These are phyloP conservation scores for Haematococcus lacustris DNA, from an alignment of 139 green algal species.

Conservation along the genomic window DNA sequence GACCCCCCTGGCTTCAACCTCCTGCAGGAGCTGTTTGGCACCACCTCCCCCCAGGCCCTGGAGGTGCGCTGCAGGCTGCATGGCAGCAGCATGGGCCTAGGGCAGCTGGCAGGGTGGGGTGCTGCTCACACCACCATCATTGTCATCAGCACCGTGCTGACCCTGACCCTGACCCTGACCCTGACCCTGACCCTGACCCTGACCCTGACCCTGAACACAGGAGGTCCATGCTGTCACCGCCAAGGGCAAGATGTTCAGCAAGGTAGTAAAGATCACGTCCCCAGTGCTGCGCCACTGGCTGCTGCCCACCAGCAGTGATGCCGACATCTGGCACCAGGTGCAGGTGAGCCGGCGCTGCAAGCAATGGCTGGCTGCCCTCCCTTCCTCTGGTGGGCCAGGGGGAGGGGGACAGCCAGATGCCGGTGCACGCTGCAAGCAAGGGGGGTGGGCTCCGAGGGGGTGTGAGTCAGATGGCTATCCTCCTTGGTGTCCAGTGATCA, in stretches of 20 bases:
- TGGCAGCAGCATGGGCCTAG: too few relatives aligned
- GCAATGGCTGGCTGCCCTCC: neutral
- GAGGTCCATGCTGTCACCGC: neutral
- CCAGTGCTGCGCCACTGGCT: constrained; percentile 4
- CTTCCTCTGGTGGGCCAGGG: neutral
- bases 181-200: too few relatives aligned
- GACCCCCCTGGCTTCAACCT: neutral
- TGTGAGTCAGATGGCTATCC: neutral
- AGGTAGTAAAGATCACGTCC: neutral
- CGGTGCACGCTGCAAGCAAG: neutral
- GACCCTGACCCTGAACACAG: too few relatives aligned
- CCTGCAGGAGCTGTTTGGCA: neutral
- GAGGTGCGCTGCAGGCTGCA: too few relatives aligned
- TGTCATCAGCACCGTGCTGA: too few relatives aligned
- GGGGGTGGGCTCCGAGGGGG: neutral
- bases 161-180: too few relatives aligned
- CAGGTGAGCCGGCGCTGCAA: neutral
- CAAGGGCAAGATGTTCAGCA: neutral
- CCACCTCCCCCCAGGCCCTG: neutral
- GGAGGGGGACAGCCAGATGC: neutral
- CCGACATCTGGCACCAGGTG: constrained; percentile 9
- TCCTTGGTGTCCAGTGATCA: neutral
- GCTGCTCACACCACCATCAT: too few relatives aligned
- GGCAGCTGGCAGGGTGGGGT: too few relatives aligned
- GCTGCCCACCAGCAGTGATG: neutral